These are phyloP conservation scores for Capronia epimyces DNA, from an alignment of 2,329 filamentous ascomycete genomes.

Conservation along the genomic window DNA sequence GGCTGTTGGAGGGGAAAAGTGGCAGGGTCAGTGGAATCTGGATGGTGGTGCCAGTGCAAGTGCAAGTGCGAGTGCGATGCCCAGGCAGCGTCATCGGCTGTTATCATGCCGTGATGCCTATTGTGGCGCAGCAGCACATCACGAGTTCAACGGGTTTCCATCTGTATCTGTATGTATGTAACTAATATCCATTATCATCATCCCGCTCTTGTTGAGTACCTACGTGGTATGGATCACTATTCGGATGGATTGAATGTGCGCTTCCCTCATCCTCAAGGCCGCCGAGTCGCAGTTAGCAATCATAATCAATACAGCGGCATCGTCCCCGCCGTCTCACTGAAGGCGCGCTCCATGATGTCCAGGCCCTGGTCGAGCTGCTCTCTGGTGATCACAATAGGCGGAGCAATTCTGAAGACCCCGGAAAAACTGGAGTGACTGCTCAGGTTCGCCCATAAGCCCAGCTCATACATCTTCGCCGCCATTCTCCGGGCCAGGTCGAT, in stretches of 20 bases:
- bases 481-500: slow-evolving; percentile 47
- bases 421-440: slow-evolving; percentile 51
- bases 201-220: too few relatives aligned
- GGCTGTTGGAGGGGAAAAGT: too few relatives aligned
- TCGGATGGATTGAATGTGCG: too few relatives aligned
- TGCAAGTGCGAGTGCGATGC: too few relatives aligned
- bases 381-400: slow-evolving; percentile 54
- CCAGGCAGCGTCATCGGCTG: not conserved
- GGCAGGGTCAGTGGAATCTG: not conserved
- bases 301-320: slow-evolving; percentile 23
- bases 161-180: too few relatives aligned
- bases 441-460: slow-evolving; percentile 55
- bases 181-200: too few relatives aligned
- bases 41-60: not conserved
- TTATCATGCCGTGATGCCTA: not conserved
- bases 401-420: slow-evolving; percentile 56
- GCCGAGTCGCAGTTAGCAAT: too few relatives aligned
- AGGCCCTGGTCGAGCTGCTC: slow-evolving; percentile 50
- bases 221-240: too few relatives aligned
- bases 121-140: not conserved
- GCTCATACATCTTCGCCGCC: slow-evolving; percentile 45
- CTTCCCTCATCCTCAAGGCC: too few relatives aligned
- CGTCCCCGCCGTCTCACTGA: slow-evolving; percentile 32
- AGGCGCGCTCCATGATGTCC: slow-evolving; percentile 53
- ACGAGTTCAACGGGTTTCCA: too few relatives aligned